Conservation (phyloP, 179 eudicot genomes). For the Silene noctiflora region DNA sequence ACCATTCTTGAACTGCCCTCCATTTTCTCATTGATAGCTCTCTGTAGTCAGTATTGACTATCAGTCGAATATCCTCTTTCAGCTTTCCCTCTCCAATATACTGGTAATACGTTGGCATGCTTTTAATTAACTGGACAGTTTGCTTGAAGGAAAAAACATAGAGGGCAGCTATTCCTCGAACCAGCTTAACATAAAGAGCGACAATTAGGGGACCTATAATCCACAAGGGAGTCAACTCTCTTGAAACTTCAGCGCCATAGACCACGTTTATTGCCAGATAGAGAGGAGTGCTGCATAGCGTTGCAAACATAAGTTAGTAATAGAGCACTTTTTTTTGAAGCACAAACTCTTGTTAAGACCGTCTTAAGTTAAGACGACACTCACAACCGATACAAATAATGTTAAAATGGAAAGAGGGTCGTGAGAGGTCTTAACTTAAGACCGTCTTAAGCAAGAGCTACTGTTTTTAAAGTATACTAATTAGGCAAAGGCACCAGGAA, state of each 20-base stretch:
- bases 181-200: conserved; percentile 59
- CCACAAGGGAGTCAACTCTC: conserved; percentile 87
- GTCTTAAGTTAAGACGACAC: no score
- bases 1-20: conserved; percentile 46
- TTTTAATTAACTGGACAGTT: conserved; percentile 50
- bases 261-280: conserved; percentile 59
- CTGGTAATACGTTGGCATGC: conserved; percentile 45
- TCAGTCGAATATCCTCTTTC: conserved; percentile 43
- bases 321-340: neutral
- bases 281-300: conserved; percentile 61
- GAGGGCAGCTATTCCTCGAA: conserved; percentile 45
- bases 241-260: conserved; percentile 69
- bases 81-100: conserved; percentile 55
- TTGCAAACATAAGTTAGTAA: neutral
- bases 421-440: no score
- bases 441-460: no score
- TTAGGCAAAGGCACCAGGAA: no score
- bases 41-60: conserved; percentile 41
- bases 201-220: conserved; percentile 63
- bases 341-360: neutral
- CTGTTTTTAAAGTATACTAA: no score
- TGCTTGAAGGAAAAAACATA: conserved; percentile 68
- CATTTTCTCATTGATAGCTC: conserved; percentile 27
- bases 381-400: no score
- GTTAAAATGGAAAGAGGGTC: neutral